Conservation (phyloP, 371 early-diverging fungal genomes). For the Rhizomucor pusillus region DNA sequence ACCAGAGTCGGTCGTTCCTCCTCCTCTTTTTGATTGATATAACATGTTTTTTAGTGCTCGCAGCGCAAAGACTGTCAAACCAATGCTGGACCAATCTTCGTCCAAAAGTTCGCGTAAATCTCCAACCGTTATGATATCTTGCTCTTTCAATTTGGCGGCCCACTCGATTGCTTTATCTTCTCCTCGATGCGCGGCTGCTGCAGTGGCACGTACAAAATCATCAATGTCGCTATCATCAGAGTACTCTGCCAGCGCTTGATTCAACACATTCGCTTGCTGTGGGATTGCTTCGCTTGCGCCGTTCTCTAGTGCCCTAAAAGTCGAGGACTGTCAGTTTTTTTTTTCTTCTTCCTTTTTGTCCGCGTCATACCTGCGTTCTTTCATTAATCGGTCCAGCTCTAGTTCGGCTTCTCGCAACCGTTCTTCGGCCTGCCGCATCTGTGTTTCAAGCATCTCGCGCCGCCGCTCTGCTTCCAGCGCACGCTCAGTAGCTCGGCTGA, state of each 20-base stretch:
- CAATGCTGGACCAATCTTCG: slow-evolving; percentile 74
- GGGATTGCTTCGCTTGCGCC: too few species aligned
- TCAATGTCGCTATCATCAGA: slow-evolving; percentile 62
- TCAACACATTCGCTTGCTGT: too few species aligned
- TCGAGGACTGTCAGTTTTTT: too few species aligned
- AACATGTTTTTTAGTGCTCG: slow-evolving; percentile 83
- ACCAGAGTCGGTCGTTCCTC: too few species aligned
- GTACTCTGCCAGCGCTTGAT: slow-evolving; percentile 38
- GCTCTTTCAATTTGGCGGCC: slow-evolving; percentile 64
- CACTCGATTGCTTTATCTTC: slow-evolving; percentile 75
- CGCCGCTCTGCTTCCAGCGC: slow-evolving; percentile 29
- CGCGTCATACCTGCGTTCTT: slow-evolving; percentile 1
- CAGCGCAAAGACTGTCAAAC: slow-evolving; percentile 84
- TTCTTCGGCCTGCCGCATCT: slow-evolving; percentile 28
- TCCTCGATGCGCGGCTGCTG: slow-evolving; percentile 62
- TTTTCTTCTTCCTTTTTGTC: not conserved
- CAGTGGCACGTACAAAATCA: slow-evolving; percentile 68
- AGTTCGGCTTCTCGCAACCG: slow-evolving; percentile 28
- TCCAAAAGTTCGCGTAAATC: slow-evolving; percentile 75
- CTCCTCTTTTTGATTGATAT: not conserved
- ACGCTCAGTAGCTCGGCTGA: slow-evolving; percentile 26
- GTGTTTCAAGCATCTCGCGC: slow-evolving; percentile 27
- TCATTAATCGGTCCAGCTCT: slow-evolving; percentile 11
- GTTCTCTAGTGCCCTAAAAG: too few species aligned
- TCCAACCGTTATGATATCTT: slow-evolving; percentile 82